Conservation (phyloP, 2,329 filamentous ascomycete species). For the Fonsecaea monophora region DNA sequence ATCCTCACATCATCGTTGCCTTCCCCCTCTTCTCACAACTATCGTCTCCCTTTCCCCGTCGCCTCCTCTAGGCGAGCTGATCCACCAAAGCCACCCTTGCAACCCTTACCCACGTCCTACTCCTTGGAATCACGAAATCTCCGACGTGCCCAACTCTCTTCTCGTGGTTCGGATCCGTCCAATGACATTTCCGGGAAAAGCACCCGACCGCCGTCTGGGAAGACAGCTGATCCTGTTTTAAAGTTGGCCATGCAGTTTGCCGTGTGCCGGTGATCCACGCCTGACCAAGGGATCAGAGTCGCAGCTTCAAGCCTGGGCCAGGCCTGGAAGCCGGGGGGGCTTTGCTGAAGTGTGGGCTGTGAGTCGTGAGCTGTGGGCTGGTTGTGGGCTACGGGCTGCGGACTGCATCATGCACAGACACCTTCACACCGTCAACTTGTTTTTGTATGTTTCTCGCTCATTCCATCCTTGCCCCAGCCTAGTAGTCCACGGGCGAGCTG, state of each 20-base stretch:
- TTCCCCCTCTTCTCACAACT: neutral
- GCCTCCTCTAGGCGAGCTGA: neutral
- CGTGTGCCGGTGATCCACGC: slow-evolving; percentile 5
- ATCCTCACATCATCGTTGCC: neutral
- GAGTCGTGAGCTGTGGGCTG: too few relatives aligned
- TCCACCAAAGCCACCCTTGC: neutral
- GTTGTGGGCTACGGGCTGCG: neutral
- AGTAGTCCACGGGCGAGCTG: neutral
- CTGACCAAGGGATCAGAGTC: neutral
- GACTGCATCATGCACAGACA: slow-evolving; percentile 5
- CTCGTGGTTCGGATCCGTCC: neutral
- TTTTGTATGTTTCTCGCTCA: slow-evolving; percentile 3
- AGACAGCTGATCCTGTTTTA: slow-evolving; percentile 2
- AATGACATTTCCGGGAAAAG: neutral
- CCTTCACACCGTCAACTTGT: neutral
- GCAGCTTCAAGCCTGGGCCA: neutral
- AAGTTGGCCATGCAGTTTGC: slow-evolving; percentile 7
- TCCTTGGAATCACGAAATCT: neutral
- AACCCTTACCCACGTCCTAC: neutral
- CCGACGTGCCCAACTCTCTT: neutral
- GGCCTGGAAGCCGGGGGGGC: neutral
- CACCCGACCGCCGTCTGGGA: neutral
- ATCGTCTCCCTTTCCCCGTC: neutral
- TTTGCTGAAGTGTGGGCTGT: too few relatives aligned
- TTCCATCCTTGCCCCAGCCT: neutral